Conservation (phyloP, 177 flowering plant species). For the Vitis hybrid region DNA sequence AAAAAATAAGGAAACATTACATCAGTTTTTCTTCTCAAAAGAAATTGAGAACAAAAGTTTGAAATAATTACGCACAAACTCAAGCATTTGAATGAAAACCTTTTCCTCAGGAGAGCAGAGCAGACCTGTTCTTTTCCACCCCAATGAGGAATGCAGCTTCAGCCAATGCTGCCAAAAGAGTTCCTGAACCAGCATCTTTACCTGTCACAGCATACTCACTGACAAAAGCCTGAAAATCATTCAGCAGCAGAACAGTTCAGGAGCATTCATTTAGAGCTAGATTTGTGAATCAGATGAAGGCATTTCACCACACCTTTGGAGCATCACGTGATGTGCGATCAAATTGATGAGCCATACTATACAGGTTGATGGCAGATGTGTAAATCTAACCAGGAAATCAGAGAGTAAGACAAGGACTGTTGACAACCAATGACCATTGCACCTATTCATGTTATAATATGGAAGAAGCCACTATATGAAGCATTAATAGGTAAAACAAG, state of each 20-base stretch:
- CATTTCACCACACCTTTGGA: slow-evolving; percentile 62
- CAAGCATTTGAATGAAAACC: background rate
- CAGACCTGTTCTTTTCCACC: slow-evolving; percentile 81
- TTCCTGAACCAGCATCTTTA: slow-evolving; percentile 82
- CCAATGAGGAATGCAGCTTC: slow-evolving; percentile 95
- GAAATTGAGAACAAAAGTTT: background rate
- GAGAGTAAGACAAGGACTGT: background rate
- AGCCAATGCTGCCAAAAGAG: slow-evolving; percentile 74
- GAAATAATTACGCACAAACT: background rate
- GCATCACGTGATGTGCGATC: slow-evolving; percentile 63
- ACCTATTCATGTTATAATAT: background rate
- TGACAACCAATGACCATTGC: no score
- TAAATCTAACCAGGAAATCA: slow-evolving; percentile 51
- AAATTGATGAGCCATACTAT: slow-evolving; percentile 54
- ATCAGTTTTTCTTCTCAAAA: background rate
- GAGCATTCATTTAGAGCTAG: background rate
- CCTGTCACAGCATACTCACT: slow-evolving; percentile 98
- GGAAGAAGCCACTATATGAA: background rate
- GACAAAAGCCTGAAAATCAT: slow-evolving; percentile 72
- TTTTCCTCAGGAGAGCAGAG: background rate
- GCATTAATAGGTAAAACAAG: background rate
- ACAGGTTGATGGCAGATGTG: slow-evolving; percentile 57
- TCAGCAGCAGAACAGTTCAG: background rate
- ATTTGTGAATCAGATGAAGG: background rate
- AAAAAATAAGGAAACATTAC: no score